Evolutionary conservation across 306 rosid genomes (phyloP).

Genomic region (Castanea sativa): DNA sequence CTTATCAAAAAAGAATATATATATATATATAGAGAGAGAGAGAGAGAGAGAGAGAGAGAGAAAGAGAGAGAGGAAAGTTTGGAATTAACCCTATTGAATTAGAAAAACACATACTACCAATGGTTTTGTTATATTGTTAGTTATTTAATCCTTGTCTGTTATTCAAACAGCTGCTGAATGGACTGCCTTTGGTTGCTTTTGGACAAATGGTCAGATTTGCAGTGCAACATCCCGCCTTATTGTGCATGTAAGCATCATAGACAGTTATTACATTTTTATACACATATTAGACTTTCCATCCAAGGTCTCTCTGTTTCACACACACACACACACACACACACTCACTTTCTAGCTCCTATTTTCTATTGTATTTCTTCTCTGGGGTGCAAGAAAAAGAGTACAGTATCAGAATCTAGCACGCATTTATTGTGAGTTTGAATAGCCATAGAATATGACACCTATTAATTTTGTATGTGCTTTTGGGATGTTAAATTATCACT

Average conservation of each 20-base stretch:
- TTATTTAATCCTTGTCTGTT: conserved; percentile 25
- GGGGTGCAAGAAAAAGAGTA: background rate
- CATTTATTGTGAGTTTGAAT: background rate
- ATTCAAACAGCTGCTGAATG: conserved; percentile 89
- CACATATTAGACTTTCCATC: conserved; percentile 6
- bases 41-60: too few species aligned
- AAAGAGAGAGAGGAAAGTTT: background rate
- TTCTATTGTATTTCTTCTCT: background rate
- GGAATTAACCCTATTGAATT: conserved; percentile 8
- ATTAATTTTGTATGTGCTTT: background rate
- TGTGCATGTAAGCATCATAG: conserved; percentile 65
- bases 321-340: too few species aligned
- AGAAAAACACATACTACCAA: background rate
- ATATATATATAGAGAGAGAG: too few species aligned
- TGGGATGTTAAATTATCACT: background rate
- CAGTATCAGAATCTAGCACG: background rate
- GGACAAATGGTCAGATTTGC: conserved; percentile 99
- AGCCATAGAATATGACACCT: background rate
- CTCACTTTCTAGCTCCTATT: background rate
- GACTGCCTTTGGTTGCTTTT: conserved; percentile 87
- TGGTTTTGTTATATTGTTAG: conserved; percentile 6
- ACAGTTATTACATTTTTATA: background rate
- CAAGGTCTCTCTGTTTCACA: background rate
- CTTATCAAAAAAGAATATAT: too few species aligned
- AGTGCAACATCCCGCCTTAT: conserved; percentile 98